Evolutionary conservation across 2,329 filamentous ascomycete genomes (phyloP), one percentile per base, ranked within the genome.

Genomic region (Cladosporium sp.): DNA sequence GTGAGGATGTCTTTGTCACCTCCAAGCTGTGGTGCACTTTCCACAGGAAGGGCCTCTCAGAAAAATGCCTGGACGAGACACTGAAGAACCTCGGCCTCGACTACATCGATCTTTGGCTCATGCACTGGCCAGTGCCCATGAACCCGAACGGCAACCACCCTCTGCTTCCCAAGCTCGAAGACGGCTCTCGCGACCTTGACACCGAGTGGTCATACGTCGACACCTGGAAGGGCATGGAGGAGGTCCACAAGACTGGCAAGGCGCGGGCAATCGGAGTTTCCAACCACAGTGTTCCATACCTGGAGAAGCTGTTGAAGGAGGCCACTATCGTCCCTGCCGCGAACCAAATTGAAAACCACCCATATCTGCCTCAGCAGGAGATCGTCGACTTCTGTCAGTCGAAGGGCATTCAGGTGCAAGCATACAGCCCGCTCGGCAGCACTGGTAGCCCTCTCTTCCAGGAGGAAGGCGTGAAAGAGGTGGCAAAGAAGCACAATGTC

Each of bases 81-180:
- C 77, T 94, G 70, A 83, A 86, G 74, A 80, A 82, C 59, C 77
- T 95, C 35, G 88, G 89, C 1, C 77, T 94, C 48, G 87, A 91
- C 63, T 93, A 95, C 71, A 81, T 95, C 4, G 91, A 95, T 71
- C 77, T 95, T 58, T 91, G 84, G 70, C 80, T 95, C 36, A 83
- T 95, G 78, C 90, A 96, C 76, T 94, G 90, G 89, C 88, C 89
- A 8, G 77, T 91, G 45, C 84, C 88, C 50, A 86, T 92, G 84
- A 93, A 92, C 75, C 87, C 88, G 7, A 81, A 88, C 78, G 84
- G 85, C 62, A 88, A 89, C 76, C 78, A 73, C 59, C 85, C 88
- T 65, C 80, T 82, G 60, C 90, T 93, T 75, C 90, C 90, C 64
- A 91, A 86, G 72, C 83, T 83, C 52, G 76, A 83, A 13, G 87